phyloP scores from a whole-genome alignment of 495 filamentous ascomycete species.

The Podospora australis region DNA sequence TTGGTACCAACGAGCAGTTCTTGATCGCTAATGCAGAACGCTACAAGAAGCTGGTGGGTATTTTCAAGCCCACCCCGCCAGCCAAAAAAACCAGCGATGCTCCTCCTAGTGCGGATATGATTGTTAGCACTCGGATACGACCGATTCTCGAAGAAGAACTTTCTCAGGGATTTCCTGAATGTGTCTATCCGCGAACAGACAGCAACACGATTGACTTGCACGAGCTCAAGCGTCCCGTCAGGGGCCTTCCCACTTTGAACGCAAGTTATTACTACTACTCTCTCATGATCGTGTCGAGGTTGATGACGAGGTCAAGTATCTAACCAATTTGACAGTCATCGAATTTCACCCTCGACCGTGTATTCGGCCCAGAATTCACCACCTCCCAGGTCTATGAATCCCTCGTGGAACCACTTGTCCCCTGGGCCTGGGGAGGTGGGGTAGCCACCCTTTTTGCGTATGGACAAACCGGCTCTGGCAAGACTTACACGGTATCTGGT shows the following conservation, averaged over 20 bases:
- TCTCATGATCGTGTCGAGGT: background rate
- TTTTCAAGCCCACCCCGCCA: conserved; percentile 9
- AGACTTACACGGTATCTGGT: conserved; percentile 37
- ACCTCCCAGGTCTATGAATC: conserved; percentile 17
- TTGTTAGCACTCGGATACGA: conserved; percentile 16
- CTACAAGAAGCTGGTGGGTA: conserved; percentile 15
- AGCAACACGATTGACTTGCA: conserved; percentile 14
- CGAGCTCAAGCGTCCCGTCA: conserved; percentile 10
- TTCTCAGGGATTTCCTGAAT: conserved; percentile 9
- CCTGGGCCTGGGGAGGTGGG: conserved; percentile 22
- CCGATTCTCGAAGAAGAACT: conserved; percentile 19
- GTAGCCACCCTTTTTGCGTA: conserved; percentile 37
- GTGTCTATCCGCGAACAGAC: conserved; percentile 6
- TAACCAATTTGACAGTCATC: no score
- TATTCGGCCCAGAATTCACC: conserved; percentile 13
- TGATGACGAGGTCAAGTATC: background rate
- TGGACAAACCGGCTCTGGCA: conserved; percentile 44
- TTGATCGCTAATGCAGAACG: conserved; percentile 17
- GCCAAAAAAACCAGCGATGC: background rate
- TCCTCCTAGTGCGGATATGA: conserved; percentile 9
- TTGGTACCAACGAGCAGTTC: conserved; percentile 16
- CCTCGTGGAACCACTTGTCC: conserved; percentile 17
- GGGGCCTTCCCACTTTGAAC: conserved; percentile 11
- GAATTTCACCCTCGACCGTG: conserved; percentile 16
- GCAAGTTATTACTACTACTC: conserved; percentile 1